Evolutionary conservation across 768 basidiomycete genomes (phyloP), one percentile per base, ranked within the genome.

Genomic region (Butyriboletus loyo): DNA sequence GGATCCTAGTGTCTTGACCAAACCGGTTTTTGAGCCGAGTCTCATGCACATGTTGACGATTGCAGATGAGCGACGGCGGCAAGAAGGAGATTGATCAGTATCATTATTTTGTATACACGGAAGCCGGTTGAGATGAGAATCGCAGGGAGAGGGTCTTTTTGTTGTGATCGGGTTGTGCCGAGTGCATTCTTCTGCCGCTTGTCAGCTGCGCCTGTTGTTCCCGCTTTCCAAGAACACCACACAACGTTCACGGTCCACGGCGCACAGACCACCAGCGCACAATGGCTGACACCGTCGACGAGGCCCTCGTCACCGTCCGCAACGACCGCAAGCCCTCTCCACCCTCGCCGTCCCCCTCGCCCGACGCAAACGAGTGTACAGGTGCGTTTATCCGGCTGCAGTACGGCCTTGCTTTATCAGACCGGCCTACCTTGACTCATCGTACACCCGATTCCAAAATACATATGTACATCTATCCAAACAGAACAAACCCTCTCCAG

Each of bases 1-100:
- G n/a, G 30, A 43, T 42, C 53, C 14, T 50, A 89, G 87, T 46
- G 82, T 92, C 15, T 69, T 92, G 54, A 90, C 87, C 42, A 92
- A 92, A 70, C 89, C 90, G 0, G 89, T 91, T 2, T 69, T 78
- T 22, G 87, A 89, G 70, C 77, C 75, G 46, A 76, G 72, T 56
- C 56, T 79, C 21, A 70, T 70, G 55, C 64, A 62, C 21, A 75
- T 79, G 72, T 62, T 79, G 50, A 65, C 45, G 41, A 68, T 75
- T 46, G 77, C 77, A 3, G 71, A 72, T 32, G 76, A 74, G 54
- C 75, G 75, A 28, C 68, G 75, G 44, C 57, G 59, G 8, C 27
- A 48, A 22, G 39, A 28, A 13, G 37, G 11, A 38, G 24, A 4
- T 22, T 25, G 11, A 19, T 14, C 34, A 22, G 14, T 43, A 49